Evolutionary conservation across 2,329 filamentous ascomycete genomes (phyloP), one percentile per base, ranked within the genome.

Genomic region (Aspergillus nomiae): DNA sequence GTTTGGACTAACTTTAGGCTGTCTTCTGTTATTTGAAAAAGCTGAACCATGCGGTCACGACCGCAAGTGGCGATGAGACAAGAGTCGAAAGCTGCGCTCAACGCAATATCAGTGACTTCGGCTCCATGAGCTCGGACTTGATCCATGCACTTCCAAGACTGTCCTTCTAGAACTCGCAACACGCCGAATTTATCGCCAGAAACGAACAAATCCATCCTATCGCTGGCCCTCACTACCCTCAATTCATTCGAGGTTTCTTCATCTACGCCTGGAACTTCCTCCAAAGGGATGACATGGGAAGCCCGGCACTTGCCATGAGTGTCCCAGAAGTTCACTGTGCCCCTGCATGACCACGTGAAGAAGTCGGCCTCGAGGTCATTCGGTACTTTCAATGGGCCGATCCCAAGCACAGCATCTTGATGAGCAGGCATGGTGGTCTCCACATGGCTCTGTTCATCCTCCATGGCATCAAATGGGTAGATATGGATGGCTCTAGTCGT

Each of bases 111-210:
- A 45, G 92, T 92, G 65, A 96, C 91, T 71, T 97, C 92, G 9
- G 89, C 89, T 6, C 90, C 87, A 74, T 99, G 95, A 32, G 94
- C 95, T 74, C 96, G 95, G 48, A 90, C 90, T 67, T 92, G 89
- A 62, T 91, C 86, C 2, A 88, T 72, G 63, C 86, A 88, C 59
- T 85, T 76, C 71, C 87, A 86, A 0, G 87, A 87, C 16, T 83
- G 79, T 48, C 85, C 67, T 7, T 71, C 71, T 30, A 78, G 65
- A 4, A 76, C 59, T 81, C 84, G 83, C 53, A 99, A 78, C 16
- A 96, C 86, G n/a, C 95, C 95, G 64, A 91, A 86, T 70, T 89
- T 92, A 77, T 99, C 95, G 7, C 93, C 94, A 4, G 91, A 88
- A n/a, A 94, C 85, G 64, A 98, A 86, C 50, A 89, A 84, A 51